Base-by-base conservation (phyloP, 148 eudicot genomes). In the Fagopyrum homotropicum region DNA sequence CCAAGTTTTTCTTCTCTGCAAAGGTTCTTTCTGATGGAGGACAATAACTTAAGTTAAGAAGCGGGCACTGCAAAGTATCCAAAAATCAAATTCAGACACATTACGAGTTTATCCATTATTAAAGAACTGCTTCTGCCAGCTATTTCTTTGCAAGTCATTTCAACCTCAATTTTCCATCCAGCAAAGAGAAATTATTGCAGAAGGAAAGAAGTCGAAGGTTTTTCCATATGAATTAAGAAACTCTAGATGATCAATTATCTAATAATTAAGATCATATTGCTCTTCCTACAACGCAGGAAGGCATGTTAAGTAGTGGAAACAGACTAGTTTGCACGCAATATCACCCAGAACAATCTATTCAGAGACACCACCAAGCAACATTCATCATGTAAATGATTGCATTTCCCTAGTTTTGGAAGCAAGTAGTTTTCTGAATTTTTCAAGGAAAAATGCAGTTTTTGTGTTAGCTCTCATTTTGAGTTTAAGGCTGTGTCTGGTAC, bases 31-130 rank as follows among this genome's bases (percentile, higher is more conserved):
- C 96, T 44, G 96, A 86, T 75, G 92, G 85, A 77, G 92, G 92
- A 76, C 96, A 90, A 52, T 85, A 90, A 77, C 90, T 90, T 77
- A 90, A 74, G 79, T 90, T 90, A 56, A 90, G 89, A 73, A 90
- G 92, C 52, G 92, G 92, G 77, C 96, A 90, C 96, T 90, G 87
- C 72, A 82, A 78, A 77, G 74, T 76, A 72, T 55, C 30, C 69
- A 82, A 16, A 73, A 59, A 77, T 75, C 52, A 78, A 72, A 79
- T 30, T 75, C 52, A 71, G 59, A 46, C 48, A 15, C 15, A 17
- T 35, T 6, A n/a, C 54, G 30, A 49, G 30, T 17, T 57, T 15
- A 57, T 57, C 70, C 70, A 64, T 5, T 12, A 2, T 29, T 64
- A 30, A 11, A 64, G 70, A 35, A 11, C n/a, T 61, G 11, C 43